Conservation (phyloP, 2,329 filamentous ascomycete species). For the Canariomyces notabilis region DNA sequence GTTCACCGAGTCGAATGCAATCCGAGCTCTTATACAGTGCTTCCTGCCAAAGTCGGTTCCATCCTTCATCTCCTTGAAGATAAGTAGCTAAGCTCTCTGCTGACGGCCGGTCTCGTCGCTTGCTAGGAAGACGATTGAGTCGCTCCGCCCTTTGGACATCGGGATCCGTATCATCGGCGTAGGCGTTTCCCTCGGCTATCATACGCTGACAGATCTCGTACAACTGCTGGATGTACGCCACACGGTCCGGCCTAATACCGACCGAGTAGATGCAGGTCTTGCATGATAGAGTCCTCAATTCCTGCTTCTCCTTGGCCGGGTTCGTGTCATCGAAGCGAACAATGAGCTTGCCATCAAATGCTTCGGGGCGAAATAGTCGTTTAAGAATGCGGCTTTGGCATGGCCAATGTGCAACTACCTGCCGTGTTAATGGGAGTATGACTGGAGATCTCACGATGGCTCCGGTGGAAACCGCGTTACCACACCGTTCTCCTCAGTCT, state of each 20-base stretch:
- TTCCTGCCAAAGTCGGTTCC: too few relatives aligned
- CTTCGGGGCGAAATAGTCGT: conserved; percentile 10
- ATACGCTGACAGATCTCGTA: conserved; percentile 7
- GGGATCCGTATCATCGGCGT: conserved; percentile 10
- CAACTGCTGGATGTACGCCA: conserved; percentile 4
- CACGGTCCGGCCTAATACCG: conserved; percentile 1
- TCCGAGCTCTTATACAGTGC: conserved; percentile 8
- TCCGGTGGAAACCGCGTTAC: conserved; percentile 6
- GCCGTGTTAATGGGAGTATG: not conserved
- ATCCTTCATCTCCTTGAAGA: conserved; percentile 7
- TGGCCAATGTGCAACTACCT: conserved; percentile 10
- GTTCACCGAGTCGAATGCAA: conserved; percentile 2
- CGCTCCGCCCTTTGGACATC: conserved; percentile 3
- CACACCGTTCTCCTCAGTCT: conserved; percentile 4
- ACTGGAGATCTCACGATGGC: conserved; percentile 5
- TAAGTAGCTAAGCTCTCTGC: conserved; percentile 1
- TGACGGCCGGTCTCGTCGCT: conserved; percentile 2
- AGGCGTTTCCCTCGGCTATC: conserved; percentile 5
- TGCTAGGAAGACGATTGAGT: conserved; percentile 4
- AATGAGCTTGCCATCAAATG: conserved; percentile 6
- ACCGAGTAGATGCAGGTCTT: conserved; percentile 2
- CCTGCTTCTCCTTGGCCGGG: conserved; percentile 5
- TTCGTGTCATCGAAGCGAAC: conserved; percentile 5
- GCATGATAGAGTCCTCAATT: conserved; percentile 5
- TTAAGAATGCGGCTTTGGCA: conserved; percentile 7